These are phyloP conservation scores for Cicer cuneatum DNA, from an alignment of 306 rosid species.

Conservation along the genomic window DNA sequence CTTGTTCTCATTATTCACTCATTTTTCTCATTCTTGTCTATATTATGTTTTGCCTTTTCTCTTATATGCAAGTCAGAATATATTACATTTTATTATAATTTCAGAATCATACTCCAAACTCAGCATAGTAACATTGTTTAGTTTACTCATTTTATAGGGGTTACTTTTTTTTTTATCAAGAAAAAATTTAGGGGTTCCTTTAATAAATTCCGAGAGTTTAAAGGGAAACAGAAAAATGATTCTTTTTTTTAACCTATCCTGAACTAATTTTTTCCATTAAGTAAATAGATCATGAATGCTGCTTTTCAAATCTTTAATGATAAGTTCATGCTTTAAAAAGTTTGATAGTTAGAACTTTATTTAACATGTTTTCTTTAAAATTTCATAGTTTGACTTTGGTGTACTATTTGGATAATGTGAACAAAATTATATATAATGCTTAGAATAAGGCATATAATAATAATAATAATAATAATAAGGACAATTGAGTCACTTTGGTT, in stretches of 20 bases:
- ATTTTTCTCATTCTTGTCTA: constrained; percentile 30
- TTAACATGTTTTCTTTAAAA: background rate
- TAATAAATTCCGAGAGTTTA: background rate
- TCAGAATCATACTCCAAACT: constrained; percentile 13
- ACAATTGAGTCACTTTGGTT: background rate
- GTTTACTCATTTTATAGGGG: background rate
- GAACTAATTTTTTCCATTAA: background rate
- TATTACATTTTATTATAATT: background rate
- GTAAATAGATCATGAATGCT: background rate
- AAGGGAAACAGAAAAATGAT: background rate
- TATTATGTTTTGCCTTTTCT: background rate
- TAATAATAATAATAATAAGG: too few species aligned
- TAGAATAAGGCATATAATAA: background rate
- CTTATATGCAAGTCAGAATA: background rate
- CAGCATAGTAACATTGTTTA: constrained; percentile 5
- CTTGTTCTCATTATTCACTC: constrained; percentile 42
- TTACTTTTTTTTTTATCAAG: too few species aligned
- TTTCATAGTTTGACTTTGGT: constrained; percentile 6
- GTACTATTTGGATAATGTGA: constrained; percentile 17
- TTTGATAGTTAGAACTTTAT: background rate
- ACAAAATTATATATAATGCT: background rate
- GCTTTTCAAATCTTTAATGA: background rate
- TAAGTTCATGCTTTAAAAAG: background rate
- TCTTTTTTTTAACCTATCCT: background rate
- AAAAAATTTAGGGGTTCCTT: background rate